Evolutionary conservation across 1,284 basidiomycete genomes (phyloP).

Genomic region (Sanguinoderma infundibulare): DNA sequence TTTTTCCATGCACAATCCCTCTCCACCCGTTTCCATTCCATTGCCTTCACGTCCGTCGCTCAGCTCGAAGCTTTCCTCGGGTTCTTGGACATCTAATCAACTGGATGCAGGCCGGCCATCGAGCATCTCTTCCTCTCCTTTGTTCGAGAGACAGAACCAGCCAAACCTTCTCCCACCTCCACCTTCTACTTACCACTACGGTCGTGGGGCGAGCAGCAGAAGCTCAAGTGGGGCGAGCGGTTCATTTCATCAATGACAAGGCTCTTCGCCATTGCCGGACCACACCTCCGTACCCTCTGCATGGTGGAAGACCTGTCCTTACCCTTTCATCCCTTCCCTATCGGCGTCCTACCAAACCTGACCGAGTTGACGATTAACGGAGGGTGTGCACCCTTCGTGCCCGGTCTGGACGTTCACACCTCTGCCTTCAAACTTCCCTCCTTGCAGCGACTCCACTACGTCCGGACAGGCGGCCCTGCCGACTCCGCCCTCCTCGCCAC

Average conservation of each 20-base stretch:
- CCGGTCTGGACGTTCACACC: neutral
- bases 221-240: neutral
- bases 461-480: neutral
- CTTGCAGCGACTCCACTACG: slow-evolving; percentile 8
- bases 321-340: neutral
- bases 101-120: neutral
- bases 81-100: neutral
- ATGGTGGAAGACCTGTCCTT: neutral
- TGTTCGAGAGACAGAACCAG: neutral
- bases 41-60: neutral
- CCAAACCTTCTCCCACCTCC: too few relatives aligned
- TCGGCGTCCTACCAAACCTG: neutral
- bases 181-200: too few relatives aligned
- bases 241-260: neutral
- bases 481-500: neutral
- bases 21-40: neutral
- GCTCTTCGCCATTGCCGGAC: neutral
- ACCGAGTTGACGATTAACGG: neutral
- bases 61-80: neutral
- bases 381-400: neutral
- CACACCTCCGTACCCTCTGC: neutral
- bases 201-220: too few relatives aligned
- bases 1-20: neutral
- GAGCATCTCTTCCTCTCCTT: neutral
- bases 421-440: neutral